Conservation (phyloP, 2,329 filamentous ascomycete genomes). For the Cladosporium sp. region DNA sequence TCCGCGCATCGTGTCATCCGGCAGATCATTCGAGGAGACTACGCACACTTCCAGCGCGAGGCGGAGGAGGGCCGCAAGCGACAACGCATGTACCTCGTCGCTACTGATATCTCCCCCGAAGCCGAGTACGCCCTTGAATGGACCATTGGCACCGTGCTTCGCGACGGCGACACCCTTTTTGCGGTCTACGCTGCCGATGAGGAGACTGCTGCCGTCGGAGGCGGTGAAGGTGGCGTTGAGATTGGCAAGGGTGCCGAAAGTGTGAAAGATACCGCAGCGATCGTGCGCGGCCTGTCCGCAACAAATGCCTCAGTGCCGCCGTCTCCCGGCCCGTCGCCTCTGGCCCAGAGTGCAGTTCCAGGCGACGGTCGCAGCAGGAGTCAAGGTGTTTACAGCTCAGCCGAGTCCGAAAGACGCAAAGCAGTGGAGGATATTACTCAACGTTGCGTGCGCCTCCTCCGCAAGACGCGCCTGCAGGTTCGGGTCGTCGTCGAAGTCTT, state of each 20-base stretch:
- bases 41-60: slow-evolving; percentile 65
- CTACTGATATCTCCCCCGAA: slow-evolving; percentile 89
- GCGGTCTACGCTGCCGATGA: slow-evolving; percentile 93
- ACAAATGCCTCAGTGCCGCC: slow-evolving; percentile 21
- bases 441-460: slow-evolving; percentile 73
- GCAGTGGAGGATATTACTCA: slow-evolving; percentile 81
- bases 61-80: slow-evolving; percentile 72
- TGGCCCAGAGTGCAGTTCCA: slow-evolving; percentile 15
- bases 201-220: slow-evolving; percentile 53
- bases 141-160: slow-evolving; percentile 90
- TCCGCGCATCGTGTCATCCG: slow-evolving; percentile 76
- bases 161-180: slow-evolving; percentile 89
- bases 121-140: slow-evolving; percentile 93
- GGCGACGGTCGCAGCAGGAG: slow-evolving; percentile 22
- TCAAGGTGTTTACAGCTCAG: slow-evolving; percentile 38
- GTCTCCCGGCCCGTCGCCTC: slow-evolving; percentile 28
- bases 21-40: slow-evolving; percentile 87
- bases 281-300: slow-evolving; percentile 58
- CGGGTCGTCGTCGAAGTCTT: slow-evolving; percentile 92
- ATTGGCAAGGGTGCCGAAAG: slow-evolving; percentile 68
- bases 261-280: slow-evolving; percentile 68
- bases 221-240: slow-evolving; percentile 40
- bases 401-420: slow-evolving; percentile 72
- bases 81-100: slow-evolving; percentile 87
- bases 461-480: slow-evolving; percentile 88